A percentile compares a stretch with the other conserved stretches of the same genome.
phyloP scores from a whole-genome alignment of 148 eudicot genomes.

The Silene conica region DNA sequence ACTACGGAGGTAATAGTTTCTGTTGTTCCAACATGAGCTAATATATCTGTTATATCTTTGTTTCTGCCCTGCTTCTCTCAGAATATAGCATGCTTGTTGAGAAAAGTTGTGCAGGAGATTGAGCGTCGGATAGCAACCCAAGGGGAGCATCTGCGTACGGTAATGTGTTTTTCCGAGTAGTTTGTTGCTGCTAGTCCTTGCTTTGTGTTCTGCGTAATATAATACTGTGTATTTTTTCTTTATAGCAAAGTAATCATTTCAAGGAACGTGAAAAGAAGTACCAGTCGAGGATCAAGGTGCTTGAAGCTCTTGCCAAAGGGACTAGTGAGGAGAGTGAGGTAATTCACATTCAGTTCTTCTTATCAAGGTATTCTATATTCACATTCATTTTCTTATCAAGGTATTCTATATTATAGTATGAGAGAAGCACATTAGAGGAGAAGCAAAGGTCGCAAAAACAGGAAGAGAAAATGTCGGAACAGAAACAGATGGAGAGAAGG shows the following conservation, averaged over 20 bases:
- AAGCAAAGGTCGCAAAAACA: constrained; percentile 33
- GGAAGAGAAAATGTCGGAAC: constrained; percentile 13
- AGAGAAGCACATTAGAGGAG: constrained; percentile 25
- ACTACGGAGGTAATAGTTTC: background rate
- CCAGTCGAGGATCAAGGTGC: constrained; percentile 77
- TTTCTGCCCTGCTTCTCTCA: constrained; percentile 25
- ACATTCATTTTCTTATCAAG: constrained; percentile 32
- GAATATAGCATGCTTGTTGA: constrained; percentile 82
- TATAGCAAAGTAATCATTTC: constrained; percentile 82
- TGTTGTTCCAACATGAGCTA: background rate
- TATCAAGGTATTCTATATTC: constrained; percentile 49
- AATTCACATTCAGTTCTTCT: background rate
- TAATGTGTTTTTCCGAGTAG: constrained; percentile 28
- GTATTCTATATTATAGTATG: constrained; percentile 33
- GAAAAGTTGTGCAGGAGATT: constrained; percentile 95
- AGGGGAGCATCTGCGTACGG: constrained; percentile 84
- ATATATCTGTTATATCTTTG: background rate
- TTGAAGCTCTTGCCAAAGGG: constrained; percentile 89
- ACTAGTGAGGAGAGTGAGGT: constrained; percentile 84
- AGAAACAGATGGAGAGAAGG: constrained; percentile 25
- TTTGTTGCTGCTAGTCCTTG: background rate
- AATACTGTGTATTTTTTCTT: constrained; percentile 4
- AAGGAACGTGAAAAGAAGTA: constrained; percentile 88
- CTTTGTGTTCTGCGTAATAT: background rate
- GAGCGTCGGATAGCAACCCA: constrained; percentile 89